Base-by-base conservation (phyloP, 1,139 yeast species). In the Zygosaccharomyces pseudobailii region DNA sequence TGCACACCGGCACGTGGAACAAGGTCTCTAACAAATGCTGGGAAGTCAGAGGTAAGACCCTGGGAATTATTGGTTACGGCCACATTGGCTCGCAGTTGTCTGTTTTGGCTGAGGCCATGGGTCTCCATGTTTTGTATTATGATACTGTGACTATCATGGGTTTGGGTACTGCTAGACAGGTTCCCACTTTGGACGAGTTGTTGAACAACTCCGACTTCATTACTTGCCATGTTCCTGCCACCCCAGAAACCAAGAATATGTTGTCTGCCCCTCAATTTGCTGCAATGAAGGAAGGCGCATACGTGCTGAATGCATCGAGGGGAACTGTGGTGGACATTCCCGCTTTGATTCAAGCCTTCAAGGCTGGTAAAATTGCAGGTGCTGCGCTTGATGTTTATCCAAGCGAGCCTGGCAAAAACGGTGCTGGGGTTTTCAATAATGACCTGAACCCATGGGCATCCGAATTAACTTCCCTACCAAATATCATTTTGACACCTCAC, bases 21-120 rank as follows among this genome's bases (percentile, higher is more conserved):
- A 92, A 92, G 74, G 97, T 90, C 57, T 78, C 88, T 62, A 78
- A 89, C 59, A 89, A 81, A 70, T 92, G 99, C 74, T 92, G 98
- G 98, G 99, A 92, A 74, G 90, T 94, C 60, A 86, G 99, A 73
- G 98, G 99, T 59, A 92, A 92, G 73, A 92, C 98, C 46, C 78
- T 92, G 59, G 99, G 98, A 55, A 92, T 92, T 63, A 78, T 92
- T 31, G 99, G 99, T 56, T 92, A 94, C 65, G 99, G 99, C 59
- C 99, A 92, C 69, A 94, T 92, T 71, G 99, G 99, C 62, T 76
- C 97, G 39, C 99, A 92, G 73, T 82, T 92, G 67, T 87, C 96
- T 6, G 98, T 92, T 21, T 76, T 92, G 59, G 97, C 99, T 41
- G 99, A 92, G 76, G 82, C 97, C 40, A 84, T 92, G 84, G 99